Base-by-base conservation (phyloP, 2,329 filamentous ascomycete species). In the Akanthomyces uredinophilus region DNA sequence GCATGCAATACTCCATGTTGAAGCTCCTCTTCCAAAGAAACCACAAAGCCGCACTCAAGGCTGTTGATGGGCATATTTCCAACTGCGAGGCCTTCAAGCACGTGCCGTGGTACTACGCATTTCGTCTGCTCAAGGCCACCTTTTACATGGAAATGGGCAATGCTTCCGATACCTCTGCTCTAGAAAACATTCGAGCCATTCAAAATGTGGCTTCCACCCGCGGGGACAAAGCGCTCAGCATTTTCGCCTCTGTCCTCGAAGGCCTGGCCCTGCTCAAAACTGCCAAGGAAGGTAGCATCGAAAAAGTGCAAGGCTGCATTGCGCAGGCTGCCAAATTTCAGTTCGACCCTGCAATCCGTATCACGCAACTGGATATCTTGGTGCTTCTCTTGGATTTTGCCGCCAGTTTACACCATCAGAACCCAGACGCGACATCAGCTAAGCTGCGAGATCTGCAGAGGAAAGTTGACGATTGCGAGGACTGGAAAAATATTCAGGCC, bases 311-410 rank as follows among this genome's bases (percentile, higher is more conserved):
- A 68, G 81, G 83, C 50, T 90, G 89, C 58, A 83, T 94, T 66
- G 90, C 90, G n/a, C 83, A 87, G 56, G 89, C 87, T 6, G 81
- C 87, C 63, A 90, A 88, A 67, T 83, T 87, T 60, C 90, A 94
- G 70, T 78, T 90, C 13, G 84, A 90, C 44, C 79, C 83, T 1
- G 79, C 82, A n/a, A 79, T 84, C 60, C 79, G 82, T 22, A 82
- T 91, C 44, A 83, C 86, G 6, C 89, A 91, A 67, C 80, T 92
- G 18, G 82, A 86, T 60, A 79, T 87, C 2, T 72, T 93, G 55
- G 80, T 87, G 14, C 80, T 90, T 59, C 80, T 89, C 51, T 77
- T 92, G 20, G 89, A 93, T 69, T 79, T 93, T 24, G 83, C 85
- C 1, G 90, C 88, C 68, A 87, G 85, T 67, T 76, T 93, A 57